These are phyloP conservation scores for Phytopythium sindhum DNA, from an alignment of 352 stramenopile genomes.

Conservation along the genomic window DNA sequence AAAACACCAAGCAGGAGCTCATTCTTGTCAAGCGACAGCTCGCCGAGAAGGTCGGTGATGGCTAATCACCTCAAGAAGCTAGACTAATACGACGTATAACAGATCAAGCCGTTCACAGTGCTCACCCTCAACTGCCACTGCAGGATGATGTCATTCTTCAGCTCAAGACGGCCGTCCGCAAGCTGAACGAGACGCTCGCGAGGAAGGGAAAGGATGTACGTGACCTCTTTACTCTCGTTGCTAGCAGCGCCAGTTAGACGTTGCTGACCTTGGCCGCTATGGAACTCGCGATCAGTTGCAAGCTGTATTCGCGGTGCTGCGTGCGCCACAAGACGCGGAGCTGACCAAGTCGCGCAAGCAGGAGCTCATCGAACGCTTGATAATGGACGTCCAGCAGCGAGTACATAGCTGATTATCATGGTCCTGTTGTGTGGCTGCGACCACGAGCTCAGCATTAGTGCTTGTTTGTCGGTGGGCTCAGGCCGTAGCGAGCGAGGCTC, in stretches of 20 bases:
- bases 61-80: neutral
- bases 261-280: neutral
- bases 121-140: neutral
- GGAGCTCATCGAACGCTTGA: constrained; percentile 55
- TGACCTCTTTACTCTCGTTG: neutral
- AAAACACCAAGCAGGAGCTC: constrained; percentile 57
- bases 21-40: constrained; percentile 36
- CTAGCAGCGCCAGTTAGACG: neutral
- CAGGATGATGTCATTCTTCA: constrained; percentile 58
- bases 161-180: constrained; percentile 50
- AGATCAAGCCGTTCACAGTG: neutral
- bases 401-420: constrained; percentile 15
- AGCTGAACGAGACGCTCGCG: constrained; percentile 51
- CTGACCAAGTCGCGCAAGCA: constrained; percentile 57
- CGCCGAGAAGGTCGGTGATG: constrained; percentile 26
- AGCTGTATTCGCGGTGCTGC: constrained; percentile 48
- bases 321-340: constrained; percentile 57
- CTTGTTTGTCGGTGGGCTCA: constrained; percentile 11
- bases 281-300: constrained; percentile 28
- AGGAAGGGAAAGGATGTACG: constrained; percentile 63
- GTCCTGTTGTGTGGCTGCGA: neutral
- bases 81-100: neutral
- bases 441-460: neutral
- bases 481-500: constrained; percentile 43
- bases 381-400: constrained; percentile 54